These are phyloP conservation scores for Vaccinium myrtillus DNA, from an alignment of 148 eudicot genomes.

Conservation along the genomic window DNA sequence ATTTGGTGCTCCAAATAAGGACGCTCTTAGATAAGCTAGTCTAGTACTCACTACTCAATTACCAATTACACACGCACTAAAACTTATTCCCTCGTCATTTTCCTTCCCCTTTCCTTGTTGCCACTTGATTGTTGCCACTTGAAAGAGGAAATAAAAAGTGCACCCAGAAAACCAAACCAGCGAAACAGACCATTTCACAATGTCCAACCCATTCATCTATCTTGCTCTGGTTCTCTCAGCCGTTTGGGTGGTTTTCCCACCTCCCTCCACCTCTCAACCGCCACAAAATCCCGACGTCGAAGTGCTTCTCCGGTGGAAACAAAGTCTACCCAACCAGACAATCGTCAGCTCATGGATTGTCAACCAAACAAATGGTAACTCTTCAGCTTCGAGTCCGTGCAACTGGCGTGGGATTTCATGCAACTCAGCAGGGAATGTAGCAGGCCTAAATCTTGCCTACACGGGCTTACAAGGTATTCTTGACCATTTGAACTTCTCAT, in stretches of 20 bases:
- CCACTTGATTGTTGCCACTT: too few relatives aligned
- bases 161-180: neutral
- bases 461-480: constrained; percentile 5
- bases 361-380: neutral
- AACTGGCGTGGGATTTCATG: constrained; percentile 6
- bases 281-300: neutral
- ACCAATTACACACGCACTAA: too few relatives aligned
- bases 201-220: neutral
- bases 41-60: too few relatives aligned
- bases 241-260: neutral
- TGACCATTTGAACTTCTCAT: neutral
- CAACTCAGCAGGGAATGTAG: neutral
- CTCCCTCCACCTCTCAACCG: neutral
- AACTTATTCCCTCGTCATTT: too few relatives aligned
- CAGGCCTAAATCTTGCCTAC: neutral
- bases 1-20: too few relatives aligned
- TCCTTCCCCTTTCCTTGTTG: neutral
- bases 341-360: constrained; percentile 9
- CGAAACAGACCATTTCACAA: neutral
- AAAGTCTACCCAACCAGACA: constrained; percentile 3
- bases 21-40: too few relatives aligned
- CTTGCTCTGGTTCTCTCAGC: neutral
- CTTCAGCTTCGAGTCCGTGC: neutral
- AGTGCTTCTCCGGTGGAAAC: constrained; percentile 14
- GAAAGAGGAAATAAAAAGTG: neutral